Conservation (phyloP, 306 rosid genomes). For the Cicer cuneatum region DNA sequence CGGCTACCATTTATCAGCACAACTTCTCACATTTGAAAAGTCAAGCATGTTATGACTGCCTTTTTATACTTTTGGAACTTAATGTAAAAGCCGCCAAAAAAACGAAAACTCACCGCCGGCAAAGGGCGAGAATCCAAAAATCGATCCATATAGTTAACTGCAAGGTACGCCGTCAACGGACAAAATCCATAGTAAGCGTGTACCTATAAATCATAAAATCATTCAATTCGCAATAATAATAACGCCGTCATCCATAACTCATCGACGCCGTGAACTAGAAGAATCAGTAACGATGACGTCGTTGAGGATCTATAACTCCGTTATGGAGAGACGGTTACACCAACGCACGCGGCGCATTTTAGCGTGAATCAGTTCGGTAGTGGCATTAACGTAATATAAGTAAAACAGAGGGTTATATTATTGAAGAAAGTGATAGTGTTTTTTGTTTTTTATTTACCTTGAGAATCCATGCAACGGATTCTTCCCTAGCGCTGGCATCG, state of each 20-base stretch:
- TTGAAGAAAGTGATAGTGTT: background rate
- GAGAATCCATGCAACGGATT: slow-evolving; percentile 96
- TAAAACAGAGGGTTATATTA: slow-evolving; percentile 29
- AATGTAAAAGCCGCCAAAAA: background rate
- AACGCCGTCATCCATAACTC: background rate
- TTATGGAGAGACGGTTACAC: slow-evolving; percentile 28
- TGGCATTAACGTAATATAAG: slow-evolving; percentile 53
- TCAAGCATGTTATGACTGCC: too few species aligned
- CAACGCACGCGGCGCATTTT: slow-evolving; percentile 27
- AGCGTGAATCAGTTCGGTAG: slow-evolving; percentile 31
- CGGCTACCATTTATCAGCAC: too few species aligned
- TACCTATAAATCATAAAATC: slow-evolving; percentile 58
- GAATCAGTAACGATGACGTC: background rate
- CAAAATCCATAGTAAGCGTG: slow-evolving; percentile 75
- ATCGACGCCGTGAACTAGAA: background rate
- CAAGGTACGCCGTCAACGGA: slow-evolving; percentile 88
- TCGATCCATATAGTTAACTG: slow-evolving; percentile 96
- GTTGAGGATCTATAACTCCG: background rate
- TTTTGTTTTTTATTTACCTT: slow-evolving; percentile 57
- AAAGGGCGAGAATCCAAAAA: slow-evolving; percentile 72
- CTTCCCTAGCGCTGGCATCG: slow-evolving; percentile 75
- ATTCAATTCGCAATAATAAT: background rate
- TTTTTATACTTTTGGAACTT: background rate
- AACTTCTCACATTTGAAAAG: too few species aligned
- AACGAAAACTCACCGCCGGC: slow-evolving; percentile 77